phyloP scores from a whole-genome alignment of 2,329 filamentous ascomycete species.

The Fusarium sp. region DNA sequence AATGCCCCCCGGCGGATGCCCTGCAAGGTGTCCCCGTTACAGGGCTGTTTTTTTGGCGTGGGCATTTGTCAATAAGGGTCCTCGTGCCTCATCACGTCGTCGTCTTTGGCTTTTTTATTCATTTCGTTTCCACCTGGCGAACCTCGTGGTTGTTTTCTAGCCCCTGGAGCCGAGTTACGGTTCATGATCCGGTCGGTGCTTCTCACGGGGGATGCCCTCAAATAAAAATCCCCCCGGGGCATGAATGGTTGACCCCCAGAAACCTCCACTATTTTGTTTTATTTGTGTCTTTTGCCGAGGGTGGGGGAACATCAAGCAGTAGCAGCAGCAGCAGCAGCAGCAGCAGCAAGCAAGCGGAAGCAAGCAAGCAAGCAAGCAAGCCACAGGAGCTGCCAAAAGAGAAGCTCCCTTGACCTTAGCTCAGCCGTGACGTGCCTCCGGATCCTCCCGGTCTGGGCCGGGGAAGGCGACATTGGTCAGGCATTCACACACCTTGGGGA shows the following conservation, averaged over 20 bases:
- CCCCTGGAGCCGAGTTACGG: not conserved
- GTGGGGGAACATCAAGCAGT: slow-evolving; percentile 21
- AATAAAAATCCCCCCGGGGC: slow-evolving; percentile 9
- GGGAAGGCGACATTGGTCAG: slow-evolving; percentile 15
- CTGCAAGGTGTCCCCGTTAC: slow-evolving; percentile 11
- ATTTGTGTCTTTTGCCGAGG: slow-evolving; percentile 33
- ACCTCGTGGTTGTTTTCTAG: not conserved
- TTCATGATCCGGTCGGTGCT: slow-evolving; percentile 5
- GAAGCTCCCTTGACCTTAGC: slow-evolving; percentile 3
- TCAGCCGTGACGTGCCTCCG: slow-evolving; percentile 37
- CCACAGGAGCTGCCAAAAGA: slow-evolving; percentile 13
- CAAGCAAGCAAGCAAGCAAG: not conserved
- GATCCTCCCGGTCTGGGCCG: slow-evolving; percentile 39
- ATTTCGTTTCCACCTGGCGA: not conserved
- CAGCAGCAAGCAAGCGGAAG: not conserved
- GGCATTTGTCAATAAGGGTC: not conserved
- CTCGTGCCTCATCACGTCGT: slow-evolving; percentile 5
- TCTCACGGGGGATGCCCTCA: slow-evolving; percentile 9
- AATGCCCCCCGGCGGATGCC: slow-evolving; percentile 16
- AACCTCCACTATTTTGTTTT: slow-evolving; percentile 29
- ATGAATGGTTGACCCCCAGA: slow-evolving; percentile 20
- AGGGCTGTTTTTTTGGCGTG: not conserved
- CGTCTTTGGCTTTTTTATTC: not conserved
- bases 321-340: not conserved
- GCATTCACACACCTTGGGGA: slow-evolving; percentile 10